Base-by-base conservation (phyloP, 225 moss, liverwort and hornwort species). In the Pseudoscleropodium purum region DNA sequence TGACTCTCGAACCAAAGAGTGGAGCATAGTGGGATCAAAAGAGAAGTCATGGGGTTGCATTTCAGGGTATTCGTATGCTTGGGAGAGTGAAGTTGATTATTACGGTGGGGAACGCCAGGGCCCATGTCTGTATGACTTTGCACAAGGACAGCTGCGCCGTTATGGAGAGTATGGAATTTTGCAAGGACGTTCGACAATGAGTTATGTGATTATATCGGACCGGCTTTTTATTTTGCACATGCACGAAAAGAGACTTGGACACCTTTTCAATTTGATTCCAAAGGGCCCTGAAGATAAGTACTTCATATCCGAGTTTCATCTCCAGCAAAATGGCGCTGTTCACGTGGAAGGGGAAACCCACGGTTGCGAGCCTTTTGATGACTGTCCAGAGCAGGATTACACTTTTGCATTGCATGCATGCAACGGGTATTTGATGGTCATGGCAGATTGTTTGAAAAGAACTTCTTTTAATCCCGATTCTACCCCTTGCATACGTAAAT, bases 101-200 rank as follows among this genome's bases (percentile, higher is more conserved):
- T 63, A 30, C 23, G 4, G 4, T 23, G 69, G n/a, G 7, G 7
- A n/a, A n/a, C 1, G 13, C 13, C 0, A 0, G 21, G 12, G 68
- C 6, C 20, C 68, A 36, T 69, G 69, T 69, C 4, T 69, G 12
- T 69, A 69, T 69, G 69, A 69, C 21, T 69, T 69, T 13, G 69
- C 23, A n/a, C 11, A 23, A 36, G 36, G 36, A 69, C n/a, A 25
- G 4, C 13, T 70, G 39, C 23, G 2, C 24, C 14, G 4, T 8
- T 39, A 5, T 70, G 1, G 4, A 54, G 54, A 4, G 4, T 7
- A 24, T 15, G 0, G 19, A 5, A 43, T 31, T 62, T 3, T 8
- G 9, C 81, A 5, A 61, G 61, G 11, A 30, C 11, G 20, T 27
- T 18, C 7, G 41, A 12, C 9, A 2, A 9, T 6, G 4, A 9